Conservation (phyloP, 2,329 filamentous ascomycete genomes). For the Dothideomycetidae sp. region DNA sequence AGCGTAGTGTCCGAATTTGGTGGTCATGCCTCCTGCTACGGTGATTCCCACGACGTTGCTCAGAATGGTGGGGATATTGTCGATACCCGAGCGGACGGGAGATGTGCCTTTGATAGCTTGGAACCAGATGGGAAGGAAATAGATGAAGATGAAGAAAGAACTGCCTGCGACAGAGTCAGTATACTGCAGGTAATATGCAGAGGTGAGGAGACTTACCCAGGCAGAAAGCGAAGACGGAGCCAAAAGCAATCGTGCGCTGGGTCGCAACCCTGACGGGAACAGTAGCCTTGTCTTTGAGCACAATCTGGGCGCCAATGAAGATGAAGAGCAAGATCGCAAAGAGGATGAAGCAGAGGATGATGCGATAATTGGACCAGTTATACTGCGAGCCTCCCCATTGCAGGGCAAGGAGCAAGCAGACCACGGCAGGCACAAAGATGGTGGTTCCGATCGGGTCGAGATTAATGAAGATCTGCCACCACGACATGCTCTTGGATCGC, state of each 20-base stretch:
- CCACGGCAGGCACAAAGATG: slow-evolving; percentile 25
- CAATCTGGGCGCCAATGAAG: slow-evolving; percentile 18
- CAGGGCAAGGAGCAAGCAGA: slow-evolving; percentile 32
- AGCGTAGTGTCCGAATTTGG: slow-evolving; percentile 28
- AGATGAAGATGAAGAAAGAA: slow-evolving; percentile 6
- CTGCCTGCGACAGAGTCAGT: too few relatives aligned
- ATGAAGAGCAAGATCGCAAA: slow-evolving; percentile 3
- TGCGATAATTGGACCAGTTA: slow-evolving; percentile 16
- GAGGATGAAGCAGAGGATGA: slow-evolving; percentile 11
- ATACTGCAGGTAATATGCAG: slow-evolving; percentile 9
- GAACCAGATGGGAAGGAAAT: slow-evolving; percentile 26
- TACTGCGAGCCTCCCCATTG: slow-evolving; percentile 31
- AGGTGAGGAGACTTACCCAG: slow-evolving; percentile 11
- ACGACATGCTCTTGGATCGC: slow-evolving; percentile 14
- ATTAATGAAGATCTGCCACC: slow-evolving; percentile 27
- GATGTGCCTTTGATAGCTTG: slow-evolving; percentile 29
- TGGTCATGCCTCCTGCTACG: slow-evolving; percentile 22
- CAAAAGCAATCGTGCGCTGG: slow-evolving; percentile 30
- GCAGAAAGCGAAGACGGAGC: slow-evolving; percentile 9
- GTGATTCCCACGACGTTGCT: slow-evolving; percentile 25
- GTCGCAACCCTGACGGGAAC: slow-evolving; percentile 32
- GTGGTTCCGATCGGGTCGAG: slow-evolving; percentile 31
- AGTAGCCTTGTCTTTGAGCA: slow-evolving; percentile 28
- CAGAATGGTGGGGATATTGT: slow-evolving; percentile 28
- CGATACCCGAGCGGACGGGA: slow-evolving; percentile 30